phyloP scores from a whole-genome alignment of 768 basidiomycete species.

The Rhodotorula toruloides region DNA sequence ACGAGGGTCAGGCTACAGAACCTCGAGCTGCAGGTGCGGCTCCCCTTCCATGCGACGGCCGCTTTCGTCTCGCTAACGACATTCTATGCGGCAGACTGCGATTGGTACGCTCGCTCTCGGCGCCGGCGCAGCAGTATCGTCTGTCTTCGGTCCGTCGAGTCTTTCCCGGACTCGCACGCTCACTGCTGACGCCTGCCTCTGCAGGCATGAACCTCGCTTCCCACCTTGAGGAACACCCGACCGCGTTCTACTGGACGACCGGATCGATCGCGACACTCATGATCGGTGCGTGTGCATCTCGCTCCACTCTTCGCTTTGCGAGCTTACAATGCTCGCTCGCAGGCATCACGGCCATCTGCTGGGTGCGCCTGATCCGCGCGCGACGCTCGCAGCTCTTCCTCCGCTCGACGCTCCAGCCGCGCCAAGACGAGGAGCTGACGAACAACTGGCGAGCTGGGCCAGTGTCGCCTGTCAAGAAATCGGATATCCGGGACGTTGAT shows the following conservation, averaged over 20 bases:
- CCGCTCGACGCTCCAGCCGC: slow-evolving; percentile 4
- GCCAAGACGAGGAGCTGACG: slow-evolving; percentile 5
- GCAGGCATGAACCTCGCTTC: slow-evolving; percentile 31
- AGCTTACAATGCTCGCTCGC: not conserved
- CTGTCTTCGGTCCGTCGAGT: slow-evolving; percentile 20
- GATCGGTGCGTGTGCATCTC: slow-evolving; percentile 8
- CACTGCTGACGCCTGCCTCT: not conserved
- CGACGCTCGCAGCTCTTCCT: slow-evolving; percentile 34
- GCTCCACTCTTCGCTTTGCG: not conserved
- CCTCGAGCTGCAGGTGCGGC: slow-evolving; percentile 30
- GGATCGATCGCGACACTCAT: not conserved
- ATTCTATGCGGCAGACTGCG: slow-evolving; percentile 35
- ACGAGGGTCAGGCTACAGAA: slow-evolving; percentile 29
- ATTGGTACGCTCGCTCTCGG: slow-evolving; percentile 33
- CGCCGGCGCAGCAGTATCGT: slow-evolving; percentile 22
- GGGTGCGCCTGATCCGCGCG: slow-evolving; percentile 21
- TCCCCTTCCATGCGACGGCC: not conserved
- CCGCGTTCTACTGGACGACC: slow-evolving; percentile 18
- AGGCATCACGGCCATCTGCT: slow-evolving; percentile 29
- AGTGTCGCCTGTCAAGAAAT: not conserved
- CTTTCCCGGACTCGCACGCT: not conserved
- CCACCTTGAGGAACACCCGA: slow-evolving; percentile 24
- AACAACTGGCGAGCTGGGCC: slow-evolving; percentile 16
- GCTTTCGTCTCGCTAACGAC: too few species aligned
- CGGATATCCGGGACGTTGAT: not conserved